Percentiles rank a stretch among this genome's conserved stretches.
These are phyloP conservation scores for Eucalyptus shirleyi DNA, from an alignment of 345 rosid species.

Conservation along the genomic window DNA sequence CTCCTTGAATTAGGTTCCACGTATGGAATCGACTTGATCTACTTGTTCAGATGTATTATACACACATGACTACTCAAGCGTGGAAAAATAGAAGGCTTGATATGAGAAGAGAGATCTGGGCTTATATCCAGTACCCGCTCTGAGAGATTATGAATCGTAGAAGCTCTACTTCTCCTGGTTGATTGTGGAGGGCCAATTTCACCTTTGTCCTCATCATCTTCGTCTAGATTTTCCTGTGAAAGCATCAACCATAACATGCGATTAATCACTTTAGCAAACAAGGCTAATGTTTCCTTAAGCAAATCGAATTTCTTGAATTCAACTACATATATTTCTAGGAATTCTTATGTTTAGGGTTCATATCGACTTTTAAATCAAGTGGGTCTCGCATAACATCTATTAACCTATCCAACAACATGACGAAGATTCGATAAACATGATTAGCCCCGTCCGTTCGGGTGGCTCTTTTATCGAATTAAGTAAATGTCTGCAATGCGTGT, in stretches of 20 bases:
- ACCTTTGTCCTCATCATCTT: constrained; percentile 4
- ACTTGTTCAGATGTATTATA: background rate
- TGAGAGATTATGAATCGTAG: constrained; percentile 89
- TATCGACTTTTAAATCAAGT: background rate
- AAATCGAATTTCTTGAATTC: background rate
- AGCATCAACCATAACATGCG: background rate
- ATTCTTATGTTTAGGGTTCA: background rate
- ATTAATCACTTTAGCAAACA: background rate
- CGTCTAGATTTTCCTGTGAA: constrained; percentile 23
- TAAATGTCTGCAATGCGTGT: background rate
- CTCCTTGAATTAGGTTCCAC: background rate
- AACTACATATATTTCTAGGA: background rate
- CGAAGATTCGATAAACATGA: background rate
- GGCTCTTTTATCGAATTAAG: background rate
- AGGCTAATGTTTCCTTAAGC: background rate
- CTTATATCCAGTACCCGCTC: constrained; percentile 47
- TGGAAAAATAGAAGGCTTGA: background rate
- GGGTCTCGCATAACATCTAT: background rate
- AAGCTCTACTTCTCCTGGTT: constrained; percentile 73
- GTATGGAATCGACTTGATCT: background rate
- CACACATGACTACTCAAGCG: background rate
- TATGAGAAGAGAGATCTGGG: background rate
- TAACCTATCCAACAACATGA: background rate
- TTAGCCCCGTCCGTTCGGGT: background rate
- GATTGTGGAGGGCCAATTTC: constrained; percentile 6